Evolutionary conservation across 441 rosid genomes (phyloP), one percentile per base, ranked within the genome.

Genomic region (Euphorbia schlechtendalii): DNA sequence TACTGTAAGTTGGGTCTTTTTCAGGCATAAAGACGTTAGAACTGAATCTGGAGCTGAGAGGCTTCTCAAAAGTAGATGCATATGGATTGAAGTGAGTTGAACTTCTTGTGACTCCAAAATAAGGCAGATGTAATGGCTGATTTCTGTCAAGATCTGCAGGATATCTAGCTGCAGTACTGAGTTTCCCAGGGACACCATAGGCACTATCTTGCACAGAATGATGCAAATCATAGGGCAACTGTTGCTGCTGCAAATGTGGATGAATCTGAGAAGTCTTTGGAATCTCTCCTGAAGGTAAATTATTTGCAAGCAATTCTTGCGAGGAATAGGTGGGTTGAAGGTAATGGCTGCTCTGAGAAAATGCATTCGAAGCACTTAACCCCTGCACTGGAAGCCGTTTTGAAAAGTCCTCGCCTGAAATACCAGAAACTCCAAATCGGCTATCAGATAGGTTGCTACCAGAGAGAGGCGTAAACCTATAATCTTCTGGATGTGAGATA

Each of bases 21-120:
- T 80, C 84, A 46, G 58, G 74, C 76, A 76, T 69, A 17, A 71
- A 65, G 70, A 46, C 71, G 67, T 66, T 77, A 72, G 80, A 73
- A 71, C 72, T 61, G 41, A 67, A 79, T 67, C 76, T 78, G 72
- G 81, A 77, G 68, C 63, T 71, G 49, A 60, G 48, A 25, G 84
- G 82, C 73, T 75, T 84, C 72, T 81, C 86, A 72, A 78, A 75
- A 64, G 74, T 78, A 70, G 87, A 69, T 64, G 82, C 79, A 64
- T 73, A 74, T 58, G 81, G 78, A 75, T 81, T 78, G 73, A 67
- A 72, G 66, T 70, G 78, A 59, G 65, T 41, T 64, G 78, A 71
- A 61, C 64, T 56, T 67, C 69, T 71, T 51, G 78, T 69, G 69
- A 77, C 75, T 55, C 75, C 73, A 66, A 56, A 73, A 53, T 80